Base-by-base conservation (phyloP, 371 early-diverging fungal species). In the Parasitella parasitica region DNA sequence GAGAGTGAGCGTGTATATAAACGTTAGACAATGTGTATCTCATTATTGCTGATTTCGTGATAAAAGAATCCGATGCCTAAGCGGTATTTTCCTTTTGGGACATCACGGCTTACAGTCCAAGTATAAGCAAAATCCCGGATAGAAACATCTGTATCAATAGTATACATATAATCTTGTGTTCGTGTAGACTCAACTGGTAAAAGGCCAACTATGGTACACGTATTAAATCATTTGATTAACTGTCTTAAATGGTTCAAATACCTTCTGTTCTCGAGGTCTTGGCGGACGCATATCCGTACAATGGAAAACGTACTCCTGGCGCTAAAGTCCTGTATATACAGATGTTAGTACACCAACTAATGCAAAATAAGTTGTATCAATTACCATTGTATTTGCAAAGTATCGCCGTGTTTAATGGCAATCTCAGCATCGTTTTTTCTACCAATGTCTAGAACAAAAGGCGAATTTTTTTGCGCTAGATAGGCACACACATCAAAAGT, bases 211-310 rank as follows among this genome's bases (percentile, higher is more conserved):
- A 51, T 11, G n/a, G 39, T 24, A 46, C 5, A 36, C 34, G 34
- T 11, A 34, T 32, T 41, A 20, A 28, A 22, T 11, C 24, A 37
- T 28, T 0, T 16, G 13, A 18, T 51, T 36, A 37, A 15, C 13
- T 6, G 27, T 32, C 8, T 8, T 32, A 32, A 32, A 32, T 32
- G 11, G 11, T 32, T 8, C n/a, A 11, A n/a, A n/a, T 28, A 67
- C 67, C 67, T 43, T 62, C 63, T 36, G 67, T 67, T 24, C 48
- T 53, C 30, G 63, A 51, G 13, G 63, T 56, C 32, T 30, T 67
- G 18, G 67, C 54, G 26, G 63, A 63, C 18, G 67, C 67, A 39
- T 67, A 67, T 11, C 67, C 67, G 46, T 67, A 67, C 15, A 67
- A 27, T 24, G 67, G 67, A 27, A 56, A 59, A 16, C 59, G 35